Base-by-base conservation (phyloP, 129 eudicot genomes). In the Oenanthe sinensis region DNA sequence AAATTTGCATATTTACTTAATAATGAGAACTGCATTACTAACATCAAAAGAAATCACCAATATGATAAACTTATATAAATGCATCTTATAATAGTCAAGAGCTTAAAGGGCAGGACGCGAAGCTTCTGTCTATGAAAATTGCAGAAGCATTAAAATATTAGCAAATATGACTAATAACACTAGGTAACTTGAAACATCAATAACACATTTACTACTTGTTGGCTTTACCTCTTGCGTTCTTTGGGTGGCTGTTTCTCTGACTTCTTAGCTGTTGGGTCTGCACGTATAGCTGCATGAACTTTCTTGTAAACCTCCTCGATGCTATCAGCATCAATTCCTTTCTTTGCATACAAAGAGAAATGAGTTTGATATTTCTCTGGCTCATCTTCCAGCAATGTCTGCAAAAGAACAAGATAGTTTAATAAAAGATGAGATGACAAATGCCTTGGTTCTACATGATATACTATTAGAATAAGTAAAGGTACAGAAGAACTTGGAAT, bases 221-320 rank as follows among this genome's bases (percentile, higher is more conserved):
- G 8, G n/a, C 17, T 71, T 22, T 62, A 94, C 98, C 98, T 85
- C 94, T 90, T 94, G 88, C 87, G 97, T 44, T 85, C 84, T 84
- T 90, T 88, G 0, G 94, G 97, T 67, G 88, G 81, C 77, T 80
- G 89, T 79, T 90, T 94, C 33, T 79, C 92, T 19, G 87, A 45
- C 72, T 88, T 91, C 86, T 91, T 95, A 19, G 72, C 43, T 40
- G 83, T 79, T 1, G 98, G 97, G 65, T 95, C 96, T 48, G 96
- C 93, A 68, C 97, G 93, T 72, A 95, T 95, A 1, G 96, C 97
- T 45, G 98, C 97, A 82, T 95, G 98, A 8, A 91, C 97, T 84
- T 95, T 91, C 85, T 95, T 90, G 87, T 95, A 95, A 78, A 95
- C 7, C 48, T 77, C 97, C 79, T 91, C 98, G 10, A 95, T 52